Evolutionary conservation across 139 green algal species (phyloP), one percentile per base, ranked within the genome.

Genomic region (Desmodesmus armatus): DNA sequence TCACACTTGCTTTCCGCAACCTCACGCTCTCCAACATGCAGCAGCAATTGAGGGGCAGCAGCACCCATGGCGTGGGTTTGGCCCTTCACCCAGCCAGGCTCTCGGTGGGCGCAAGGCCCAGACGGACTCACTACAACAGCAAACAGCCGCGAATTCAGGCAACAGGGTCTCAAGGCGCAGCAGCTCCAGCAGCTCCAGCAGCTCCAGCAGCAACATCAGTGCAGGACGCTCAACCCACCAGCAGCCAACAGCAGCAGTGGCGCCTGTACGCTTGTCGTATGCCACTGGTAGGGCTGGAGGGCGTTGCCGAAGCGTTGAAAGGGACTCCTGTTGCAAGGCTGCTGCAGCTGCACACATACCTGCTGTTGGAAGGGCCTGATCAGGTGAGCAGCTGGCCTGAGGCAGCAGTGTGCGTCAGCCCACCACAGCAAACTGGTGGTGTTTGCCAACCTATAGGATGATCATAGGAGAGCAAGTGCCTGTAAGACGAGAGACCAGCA

Each of bases 301-400:
- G 23, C 35, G 29, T 82, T 1, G 76, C 76, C 27, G 55, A 43
- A 21, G 37, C 21, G 11, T 47, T 82, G 37, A 71, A 71, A 65
- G 71, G 76, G 25, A 82, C 55, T 31, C 55, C 55, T 39, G 53
- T n/a, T 3, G 25, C 71, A 19, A 27, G 55, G 53, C 39, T 71
- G 23, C 37, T 82, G 55, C 37, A 72, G 55, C 23, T 82, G 35
- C 76, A 82, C 40, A 82, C 76, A 0, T 82, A 82, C 40, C 27
- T 65, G 4, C 55, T 82, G 13, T 33, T 82, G n/a, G 41, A 82
- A 55, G 76, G 76, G 5, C 76, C 76, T 4, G 37, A 55, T 15
- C 55, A 71, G 37, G 76, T 80, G 49, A n/a, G 70, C 1, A n/a
- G n/a, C n/a, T n/a, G 7, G 19, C 21, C 7, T 25, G 4, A 2